These are phyloP conservation scores for Cladosporium oxysporum DNA, from an alignment of 2,329 filamentous ascomycete genomes.

Conservation along the genomic window DNA sequence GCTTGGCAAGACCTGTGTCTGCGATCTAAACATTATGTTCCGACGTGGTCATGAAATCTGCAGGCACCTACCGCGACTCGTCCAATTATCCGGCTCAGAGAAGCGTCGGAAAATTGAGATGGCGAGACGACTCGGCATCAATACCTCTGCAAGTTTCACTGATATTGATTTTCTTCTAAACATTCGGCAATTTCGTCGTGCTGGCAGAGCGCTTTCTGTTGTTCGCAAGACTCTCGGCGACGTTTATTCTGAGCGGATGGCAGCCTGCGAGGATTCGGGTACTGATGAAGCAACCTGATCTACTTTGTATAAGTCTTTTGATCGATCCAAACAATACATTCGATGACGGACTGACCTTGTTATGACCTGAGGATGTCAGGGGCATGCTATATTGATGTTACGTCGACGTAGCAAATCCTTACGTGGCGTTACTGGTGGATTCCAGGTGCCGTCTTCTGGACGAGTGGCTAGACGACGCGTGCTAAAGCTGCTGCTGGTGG, in stretches of 20 bases:
- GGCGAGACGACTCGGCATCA: slow-evolving; percentile 7
- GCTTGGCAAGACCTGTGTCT: slow-evolving; percentile 2
- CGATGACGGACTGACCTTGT: slow-evolving; percentile 7
- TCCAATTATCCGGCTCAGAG: not conserved
- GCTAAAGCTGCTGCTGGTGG: slow-evolving; percentile 1
- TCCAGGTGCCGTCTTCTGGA: slow-evolving; percentile 9
- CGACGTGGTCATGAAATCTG: slow-evolving; percentile 1
- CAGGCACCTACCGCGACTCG: not conserved
- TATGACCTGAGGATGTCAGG: too few relatives aligned
- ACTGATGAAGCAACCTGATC: not conserved
- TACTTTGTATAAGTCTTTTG: not conserved
- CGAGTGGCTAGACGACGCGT: not conserved
- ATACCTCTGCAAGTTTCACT: too few relatives aligned
- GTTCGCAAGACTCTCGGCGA: not conserved
- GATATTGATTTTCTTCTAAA: too few relatives aligned
- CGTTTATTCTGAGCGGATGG: slow-evolving; percentile 5
- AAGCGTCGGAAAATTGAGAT: slow-evolving; percentile 1
- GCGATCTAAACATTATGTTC: slow-evolving; percentile 1
- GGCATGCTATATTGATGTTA: not conserved
- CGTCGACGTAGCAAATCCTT: not conserved
- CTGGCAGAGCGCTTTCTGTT: slow-evolving; percentile 3
- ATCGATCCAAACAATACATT: not conserved
- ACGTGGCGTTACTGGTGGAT: slow-evolving; percentile 9
- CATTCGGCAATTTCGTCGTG: slow-evolving; percentile 6
- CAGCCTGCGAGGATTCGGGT: not conserved